A percentile compares a stretch with the other conserved stretches of the same genome.
phyloP scores from a whole-genome alignment of 306 rosid genomes.

The Hippophae tibetana region DNA sequence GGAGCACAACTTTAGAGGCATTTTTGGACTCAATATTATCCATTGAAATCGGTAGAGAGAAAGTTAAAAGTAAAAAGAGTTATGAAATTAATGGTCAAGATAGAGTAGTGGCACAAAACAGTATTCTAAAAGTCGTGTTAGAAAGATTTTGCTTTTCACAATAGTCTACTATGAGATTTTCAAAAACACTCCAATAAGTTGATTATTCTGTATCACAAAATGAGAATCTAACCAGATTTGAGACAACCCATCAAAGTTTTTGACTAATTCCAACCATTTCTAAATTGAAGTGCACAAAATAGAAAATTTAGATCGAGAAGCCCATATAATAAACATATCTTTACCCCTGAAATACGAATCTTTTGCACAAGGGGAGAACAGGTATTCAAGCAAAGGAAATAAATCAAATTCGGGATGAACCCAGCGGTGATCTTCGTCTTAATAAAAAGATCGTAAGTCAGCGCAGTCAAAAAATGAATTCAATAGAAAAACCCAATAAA shows the following conservation, averaged over 20 bases:
- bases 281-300: too few species aligned
- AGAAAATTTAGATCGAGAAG: neutral
- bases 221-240: neutral
- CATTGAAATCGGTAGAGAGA: too few species aligned
- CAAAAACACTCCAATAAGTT: neutral
- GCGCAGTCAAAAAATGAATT: neutral
- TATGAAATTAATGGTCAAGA: too few species aligned
- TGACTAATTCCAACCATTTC: neutral
- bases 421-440: neutral
- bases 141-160: neutral
- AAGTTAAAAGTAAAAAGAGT: too few species aligned
- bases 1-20: too few species aligned
- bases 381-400: neutral
- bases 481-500: neutral
- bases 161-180: slow-evolving; percentile 16
- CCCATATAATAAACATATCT: neutral
- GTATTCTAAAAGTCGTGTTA: neutral
- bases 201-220: neutral
- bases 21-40: too few species aligned
- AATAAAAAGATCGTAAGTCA: neutral
- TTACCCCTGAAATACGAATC: neutral
- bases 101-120: too few species aligned
- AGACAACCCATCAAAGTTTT: neutral
- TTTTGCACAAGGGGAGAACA: neutral
- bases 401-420: neutral